Base-by-base conservation (phyloP, 805 yeast species). In the Kockiozyma suomiensis region DNA sequence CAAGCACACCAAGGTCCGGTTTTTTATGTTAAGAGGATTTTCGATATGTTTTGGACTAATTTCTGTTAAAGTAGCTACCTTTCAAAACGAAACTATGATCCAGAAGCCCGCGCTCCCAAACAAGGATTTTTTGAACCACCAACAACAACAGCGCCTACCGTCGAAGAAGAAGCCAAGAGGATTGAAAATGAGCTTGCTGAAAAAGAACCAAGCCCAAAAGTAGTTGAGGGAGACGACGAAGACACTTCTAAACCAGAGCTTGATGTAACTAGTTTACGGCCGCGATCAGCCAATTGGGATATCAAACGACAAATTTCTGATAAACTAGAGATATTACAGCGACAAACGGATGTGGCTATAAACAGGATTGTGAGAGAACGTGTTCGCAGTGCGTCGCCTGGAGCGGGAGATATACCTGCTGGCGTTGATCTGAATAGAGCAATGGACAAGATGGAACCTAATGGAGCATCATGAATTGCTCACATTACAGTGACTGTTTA, bases 271-370 rank as follows among this genome's bases (percentile, higher is more conserved):
- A 54, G 47, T 8, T 48, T 70, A 23, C 71, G 69, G 45, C 73
- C 74, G 4, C 68, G 70, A 32, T 45, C 69, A 13, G 70, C 68
- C 5, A 70, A 73, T 5, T 70, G 73, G 70, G 80, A 74, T 69
- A 66, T 77, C 70, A 76, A 71, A 62, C 66, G 74, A 17, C 79
- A 76, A 58, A 59, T 83, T 7, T 69, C 73, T 35, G 74, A 72
- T 0, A 75, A 76, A 40, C 51, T 81, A 50, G 74, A 75, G 12
- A 64, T 72, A 3, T 65, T 82, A n/a, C 72, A 76, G 1, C 70
- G 72, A 26, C 69, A 74, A 50, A 83, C 86, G 0, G 77, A 81
- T 46, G 70, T 69, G n/a, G 76, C 75, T 0, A 73, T 82, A 0
- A 72, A 72, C 13, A 64, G 70, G 17, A 48, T 77, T 5, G 76